Conservation (phyloP, 805 yeast species). For the Candida chilensis region DNA sequence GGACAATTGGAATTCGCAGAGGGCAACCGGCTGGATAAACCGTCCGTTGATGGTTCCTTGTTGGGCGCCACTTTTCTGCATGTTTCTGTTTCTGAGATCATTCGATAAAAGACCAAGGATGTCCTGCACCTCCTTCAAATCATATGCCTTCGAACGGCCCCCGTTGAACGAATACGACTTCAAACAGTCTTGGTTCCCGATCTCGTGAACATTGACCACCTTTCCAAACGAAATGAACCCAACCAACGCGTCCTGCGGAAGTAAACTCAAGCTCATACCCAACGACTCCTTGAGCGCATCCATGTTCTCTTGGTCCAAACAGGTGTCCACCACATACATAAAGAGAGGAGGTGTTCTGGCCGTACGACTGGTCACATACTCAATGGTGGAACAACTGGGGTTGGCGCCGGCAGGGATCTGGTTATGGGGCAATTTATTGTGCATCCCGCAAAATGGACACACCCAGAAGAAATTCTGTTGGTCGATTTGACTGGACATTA, state of each 20-base stretch:
- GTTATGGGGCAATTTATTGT: slow-evolving; percentile 27
- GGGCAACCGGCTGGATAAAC: slow-evolving; percentile 37
- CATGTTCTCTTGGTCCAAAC: slow-evolving; percentile 42
- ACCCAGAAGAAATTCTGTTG: slow-evolving; percentile 30
- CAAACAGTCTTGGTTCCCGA: slow-evolving; percentile 22
- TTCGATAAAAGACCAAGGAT: slow-evolving; percentile 33
- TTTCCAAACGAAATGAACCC: slow-evolving; percentile 55
- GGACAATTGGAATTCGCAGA: slow-evolving; percentile 42
- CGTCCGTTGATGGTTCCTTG: slow-evolving; percentile 15
- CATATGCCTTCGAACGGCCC: slow-evolving; percentile 31
- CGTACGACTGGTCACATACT: slow-evolving; percentile 31
- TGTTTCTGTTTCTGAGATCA: slow-evolving; percentile 11
- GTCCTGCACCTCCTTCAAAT: slow-evolving; percentile 34
- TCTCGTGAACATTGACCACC: slow-evolving; percentile 48
- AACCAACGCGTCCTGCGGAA: slow-evolving; percentile 47
- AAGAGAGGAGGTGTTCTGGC: slow-evolving; percentile 37
- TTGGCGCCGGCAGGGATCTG: slow-evolving; percentile 21
- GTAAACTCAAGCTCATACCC: slow-evolving; percentile 23
- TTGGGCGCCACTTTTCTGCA: neutral
- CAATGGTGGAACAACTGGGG: slow-evolving; percentile 38
- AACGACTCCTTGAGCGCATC: slow-evolving; percentile 43
- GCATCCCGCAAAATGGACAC: slow-evolving; percentile 46
- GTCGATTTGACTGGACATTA: too few relatives aligned
- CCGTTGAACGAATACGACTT: slow-evolving; percentile 47
- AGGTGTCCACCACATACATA: slow-evolving; percentile 48